Conservation (phyloP, 805 yeast species). For the Candida stauntonica region DNA sequence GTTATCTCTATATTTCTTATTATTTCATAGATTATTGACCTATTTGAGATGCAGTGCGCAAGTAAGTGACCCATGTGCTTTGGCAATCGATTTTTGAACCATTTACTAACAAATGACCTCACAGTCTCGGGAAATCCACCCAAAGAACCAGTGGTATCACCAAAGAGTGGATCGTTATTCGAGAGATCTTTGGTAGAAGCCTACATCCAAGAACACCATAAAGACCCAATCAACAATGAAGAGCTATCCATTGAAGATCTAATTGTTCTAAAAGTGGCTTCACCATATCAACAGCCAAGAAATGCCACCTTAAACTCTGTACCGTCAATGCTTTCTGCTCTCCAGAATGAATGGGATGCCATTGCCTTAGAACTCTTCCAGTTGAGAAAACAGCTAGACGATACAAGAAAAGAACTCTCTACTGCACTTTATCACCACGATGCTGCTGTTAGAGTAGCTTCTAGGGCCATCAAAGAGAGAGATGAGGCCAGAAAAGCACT, state of each 20-base stretch:
- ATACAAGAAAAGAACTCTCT: conserved; percentile 67
- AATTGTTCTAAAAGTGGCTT: too few relatives aligned
- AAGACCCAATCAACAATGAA: conserved; percentile 73
- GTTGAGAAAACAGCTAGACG: conserved; percentile 64
- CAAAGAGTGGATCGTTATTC: conserved; percentile 64
- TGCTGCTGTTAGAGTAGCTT: conserved; percentile 86
- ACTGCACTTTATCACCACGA: conserved; percentile 79
- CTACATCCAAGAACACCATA: conserved; percentile 59
- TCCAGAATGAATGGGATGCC: conserved; percentile 91
- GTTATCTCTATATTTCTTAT: too few relatives aligned
- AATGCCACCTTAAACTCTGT: conserved; percentile 59
- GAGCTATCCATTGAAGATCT: conserved; percentile 56
- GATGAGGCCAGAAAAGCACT: conserved; percentile 70
- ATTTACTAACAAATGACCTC: conserved; percentile 18
- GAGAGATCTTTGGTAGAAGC: conserved; percentile 57
- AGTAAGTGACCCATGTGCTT: conserved; percentile 27
- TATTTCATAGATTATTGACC: too few relatives aligned
- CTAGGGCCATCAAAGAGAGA: conserved; percentile 66
- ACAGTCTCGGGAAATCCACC: conserved; percentile 68
- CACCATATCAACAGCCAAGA: conserved; percentile 33
- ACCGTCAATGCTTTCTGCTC: conserved; percentile 68
- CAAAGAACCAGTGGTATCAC: conserved; percentile 70
- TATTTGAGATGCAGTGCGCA: conserved; percentile 28
- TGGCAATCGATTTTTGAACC: too few relatives aligned
- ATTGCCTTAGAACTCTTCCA: conserved; percentile 75